A percentile compares a stretch with the other conserved stretches of the same genome.
Evolutionary conservation across 2,329 filamentous ascomycete species (phyloP).

Genomic region (Hymenoscyphus fraxineus): DNA sequence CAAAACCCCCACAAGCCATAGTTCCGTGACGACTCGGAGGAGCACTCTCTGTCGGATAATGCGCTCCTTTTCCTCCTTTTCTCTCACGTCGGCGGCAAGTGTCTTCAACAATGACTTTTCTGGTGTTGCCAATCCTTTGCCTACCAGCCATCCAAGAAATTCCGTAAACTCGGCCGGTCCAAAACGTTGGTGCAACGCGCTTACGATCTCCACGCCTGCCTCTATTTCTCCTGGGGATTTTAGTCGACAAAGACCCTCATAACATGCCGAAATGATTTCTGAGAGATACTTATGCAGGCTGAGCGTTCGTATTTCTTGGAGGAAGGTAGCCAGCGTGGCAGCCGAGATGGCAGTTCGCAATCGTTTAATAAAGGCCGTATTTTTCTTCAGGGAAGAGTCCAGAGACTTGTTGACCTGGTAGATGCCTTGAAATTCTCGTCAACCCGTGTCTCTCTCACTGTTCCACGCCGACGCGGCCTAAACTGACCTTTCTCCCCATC

Average conservation of each 20-base stretch:
- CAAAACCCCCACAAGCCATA: constrained; percentile 90
- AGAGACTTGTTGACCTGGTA: constrained; percentile 65
- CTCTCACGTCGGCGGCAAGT: constrained; percentile 74
- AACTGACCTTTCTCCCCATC: constrained; percentile 74
- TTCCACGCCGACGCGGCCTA: not conserved
- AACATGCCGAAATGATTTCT: constrained; percentile 93
- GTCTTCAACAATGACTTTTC: constrained; percentile 80
- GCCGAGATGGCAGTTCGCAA: constrained; percentile 84
- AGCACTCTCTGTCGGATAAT: constrained; percentile 80
- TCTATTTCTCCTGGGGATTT: constrained; percentile 91
- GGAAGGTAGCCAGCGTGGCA: constrained; percentile 74
- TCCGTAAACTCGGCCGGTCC: constrained; percentile 86
- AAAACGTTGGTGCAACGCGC: constrained; percentile 93
- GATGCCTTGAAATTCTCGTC: constrained; percentile 19
- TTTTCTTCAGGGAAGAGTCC: constrained; percentile 95
- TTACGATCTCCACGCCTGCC: constrained; percentile 86
- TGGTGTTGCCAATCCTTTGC: constrained; percentile 84
- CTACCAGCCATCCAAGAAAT: constrained; percentile 87
- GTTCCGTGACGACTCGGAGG: constrained; percentile 84
- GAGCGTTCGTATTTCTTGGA: constrained; percentile 84
- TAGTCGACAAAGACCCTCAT: constrained; percentile 87
- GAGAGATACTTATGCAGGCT: constrained; percentile 96
- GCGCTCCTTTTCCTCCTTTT: constrained; percentile 94
- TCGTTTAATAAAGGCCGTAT: constrained; percentile 96
- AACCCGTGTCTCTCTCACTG: not conserved